These are phyloP conservation scores for Alternaria angustiovoidea DNA, from an alignment of 2,329 filamentous ascomycete genomes.

Conservation along the genomic window DNA sequence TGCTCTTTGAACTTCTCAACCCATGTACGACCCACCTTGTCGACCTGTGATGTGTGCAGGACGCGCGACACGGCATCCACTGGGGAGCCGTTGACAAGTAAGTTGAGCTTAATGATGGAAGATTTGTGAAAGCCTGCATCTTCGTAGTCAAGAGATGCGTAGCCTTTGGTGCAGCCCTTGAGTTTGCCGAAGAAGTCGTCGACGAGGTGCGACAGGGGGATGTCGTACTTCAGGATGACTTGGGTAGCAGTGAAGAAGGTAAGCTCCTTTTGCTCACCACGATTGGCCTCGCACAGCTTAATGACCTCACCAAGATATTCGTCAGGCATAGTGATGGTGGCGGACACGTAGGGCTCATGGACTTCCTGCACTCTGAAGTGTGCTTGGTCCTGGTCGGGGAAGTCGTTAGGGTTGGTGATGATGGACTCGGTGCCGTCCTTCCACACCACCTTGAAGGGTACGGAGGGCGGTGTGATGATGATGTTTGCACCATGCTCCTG, in stretches of 20 bases:
- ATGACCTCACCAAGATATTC: constrained; percentile 95
- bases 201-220: constrained; percentile 88
- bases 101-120: constrained; percentile 85
- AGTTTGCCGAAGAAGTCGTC: constrained; percentile 98
- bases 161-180: constrained; percentile 92
- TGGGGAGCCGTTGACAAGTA: constrained; percentile 90
- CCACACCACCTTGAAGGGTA: constrained; percentile 87
- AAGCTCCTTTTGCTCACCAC: constrained; percentile 85
- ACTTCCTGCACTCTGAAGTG: constrained; percentile 65
- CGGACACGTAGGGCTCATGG: constrained; percentile 78
- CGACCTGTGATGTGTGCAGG: constrained; percentile 81
- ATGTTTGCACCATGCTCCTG: constrained; percentile 95
- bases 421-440: constrained; percentile 78
- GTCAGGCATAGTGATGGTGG: constrained; percentile 89
- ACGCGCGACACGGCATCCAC: constrained; percentile 96
- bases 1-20: constrained; percentile 97
- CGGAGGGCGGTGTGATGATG: constrained; percentile 95
- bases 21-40: constrained; percentile 84
- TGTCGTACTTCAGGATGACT: constrained; percentile 91
- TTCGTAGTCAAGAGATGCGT: constrained; percentile 95
- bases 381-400: constrained; percentile 75
- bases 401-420: constrained; percentile 85
- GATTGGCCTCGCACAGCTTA: constrained; percentile 89
- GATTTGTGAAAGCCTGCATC: constrained; percentile 86
- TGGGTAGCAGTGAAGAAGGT: constrained; percentile 92